These are phyloP conservation scores for rapeseed (Brassica napus) DNA, from an alignment of 345 rosid species.

Conservation along the genomic window DNA sequence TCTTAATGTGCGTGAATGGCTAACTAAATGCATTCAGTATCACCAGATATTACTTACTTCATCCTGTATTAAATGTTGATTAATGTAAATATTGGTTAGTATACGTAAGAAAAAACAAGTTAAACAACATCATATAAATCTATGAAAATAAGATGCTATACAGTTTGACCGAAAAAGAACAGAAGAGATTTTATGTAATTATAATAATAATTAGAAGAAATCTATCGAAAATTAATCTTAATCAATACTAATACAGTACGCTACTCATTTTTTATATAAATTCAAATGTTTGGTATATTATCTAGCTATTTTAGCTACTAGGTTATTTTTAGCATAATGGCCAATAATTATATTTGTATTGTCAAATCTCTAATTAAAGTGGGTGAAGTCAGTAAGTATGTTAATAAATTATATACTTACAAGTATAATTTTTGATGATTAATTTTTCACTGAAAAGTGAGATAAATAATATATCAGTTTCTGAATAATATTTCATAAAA, in stretches of 20 bases:
- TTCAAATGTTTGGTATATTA: not conserved
- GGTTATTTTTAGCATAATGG: not conserved
- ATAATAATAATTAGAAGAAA: not conserved
- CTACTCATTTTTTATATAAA: not conserved
- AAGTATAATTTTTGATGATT: not conserved
- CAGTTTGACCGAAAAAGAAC: not conserved
- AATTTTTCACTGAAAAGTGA: not conserved
- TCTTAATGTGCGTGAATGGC: not conserved
- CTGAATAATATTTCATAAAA: not conserved
- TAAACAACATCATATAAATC: not conserved
- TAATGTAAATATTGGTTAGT: not conserved
- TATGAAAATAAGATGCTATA: not conserved
- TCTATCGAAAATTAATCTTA: not conserved
- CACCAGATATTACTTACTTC: not conserved
- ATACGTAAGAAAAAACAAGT: not conserved
- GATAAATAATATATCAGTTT: not conserved
- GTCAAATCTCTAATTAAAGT: not conserved
- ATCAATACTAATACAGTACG: not conserved
- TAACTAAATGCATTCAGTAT: not conserved
- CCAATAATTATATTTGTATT: not conserved
- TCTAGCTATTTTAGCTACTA: not conserved
- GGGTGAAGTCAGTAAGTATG: not conserved
- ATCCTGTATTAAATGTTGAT: not conserved
- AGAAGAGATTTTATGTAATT: not conserved
- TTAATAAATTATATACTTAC: not conserved